Evolutionary conservation across 2,329 filamentous ascomycete species (phyloP).

Genomic region (Zymoseptoria pseudotritici): DNA sequence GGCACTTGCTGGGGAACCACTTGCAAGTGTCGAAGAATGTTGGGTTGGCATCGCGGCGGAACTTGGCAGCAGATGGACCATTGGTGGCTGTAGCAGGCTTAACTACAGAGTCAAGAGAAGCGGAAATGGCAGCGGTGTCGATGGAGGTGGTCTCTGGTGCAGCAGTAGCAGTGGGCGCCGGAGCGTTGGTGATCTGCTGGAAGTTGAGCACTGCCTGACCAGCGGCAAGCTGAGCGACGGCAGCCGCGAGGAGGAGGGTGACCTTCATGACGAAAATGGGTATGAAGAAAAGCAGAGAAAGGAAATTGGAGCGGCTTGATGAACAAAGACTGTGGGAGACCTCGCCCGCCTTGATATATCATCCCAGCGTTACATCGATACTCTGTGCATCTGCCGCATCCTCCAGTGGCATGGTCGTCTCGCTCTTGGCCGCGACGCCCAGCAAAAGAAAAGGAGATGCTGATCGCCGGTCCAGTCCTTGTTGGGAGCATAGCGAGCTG

Average conservation of each 20-base stretch:
- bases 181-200: constrained; percentile 3
- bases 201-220: constrained; percentile 3
- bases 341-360: background rate
- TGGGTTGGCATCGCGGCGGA: constrained; percentile 4
- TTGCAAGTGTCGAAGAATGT: constrained; percentile 1
- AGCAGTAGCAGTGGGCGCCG: constrained; percentile 6
- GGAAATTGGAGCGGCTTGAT: background rate
- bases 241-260: constrained; percentile 3
- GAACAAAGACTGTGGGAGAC: background rate
- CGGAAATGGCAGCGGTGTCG: constrained; percentile 3
- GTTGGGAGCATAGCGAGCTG: background rate
- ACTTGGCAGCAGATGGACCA: constrained; percentile 5
- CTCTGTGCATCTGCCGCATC: too few relatives aligned
- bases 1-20: background rate
- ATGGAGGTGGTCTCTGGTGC: constrained; percentile 3
- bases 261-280: background rate
- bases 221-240: constrained; percentile 2
- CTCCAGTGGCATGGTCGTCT: too few relatives aligned
- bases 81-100: background rate
- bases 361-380: background rate
- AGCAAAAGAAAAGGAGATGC: background rate
- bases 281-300: background rate
- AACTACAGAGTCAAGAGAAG: constrained; percentile 2
- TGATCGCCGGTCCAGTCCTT: background rate
- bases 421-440: background rate